A percentile compares a stretch with the other conserved stretches of the same genome.
phyloP scores from a whole-genome alignment of 208 protist genomes.

The Acanthamoeba royreba region DNA sequence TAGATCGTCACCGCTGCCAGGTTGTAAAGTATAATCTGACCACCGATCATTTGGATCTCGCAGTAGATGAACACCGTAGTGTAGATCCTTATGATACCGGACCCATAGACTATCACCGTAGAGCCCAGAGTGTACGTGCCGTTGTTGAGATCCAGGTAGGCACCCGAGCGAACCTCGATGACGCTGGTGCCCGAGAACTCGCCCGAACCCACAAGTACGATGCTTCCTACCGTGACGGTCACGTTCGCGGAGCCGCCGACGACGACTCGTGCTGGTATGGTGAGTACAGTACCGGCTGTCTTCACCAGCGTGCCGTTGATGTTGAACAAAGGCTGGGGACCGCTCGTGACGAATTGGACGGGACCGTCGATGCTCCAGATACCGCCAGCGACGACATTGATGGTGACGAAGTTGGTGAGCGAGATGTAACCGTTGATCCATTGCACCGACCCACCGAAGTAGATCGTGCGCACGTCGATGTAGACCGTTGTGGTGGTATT shows the following conservation, averaged over 20 bases:
- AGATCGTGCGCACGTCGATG: not conserved
- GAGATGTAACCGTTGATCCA: not conserved
- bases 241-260: too few relatives aligned
- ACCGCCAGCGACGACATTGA: not conserved
- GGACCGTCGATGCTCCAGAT: not conserved
- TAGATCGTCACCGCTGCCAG: not conserved
- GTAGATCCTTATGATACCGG: not conserved
- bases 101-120: not conserved
- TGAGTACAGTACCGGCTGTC: not conserved
- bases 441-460: not conserved
- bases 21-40: constrained; percentile 14
- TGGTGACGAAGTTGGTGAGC: not conserved
- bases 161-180: not conserved
- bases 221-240: not conserved
- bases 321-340: not conserved
- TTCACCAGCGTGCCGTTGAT: not conserved
- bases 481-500: not conserved
- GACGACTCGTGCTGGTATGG: not conserved
- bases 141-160: not conserved
- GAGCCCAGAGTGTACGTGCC: not conserved
- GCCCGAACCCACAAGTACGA: not conserved
- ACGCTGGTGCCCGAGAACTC: not conserved
- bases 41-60: not conserved
- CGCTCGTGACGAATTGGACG: not conserved
- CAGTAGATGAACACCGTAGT: not conserved